Base-by-base conservation (phyloP, 2,329 filamentous ascomycete species). In the Beauveria australis region DNA sequence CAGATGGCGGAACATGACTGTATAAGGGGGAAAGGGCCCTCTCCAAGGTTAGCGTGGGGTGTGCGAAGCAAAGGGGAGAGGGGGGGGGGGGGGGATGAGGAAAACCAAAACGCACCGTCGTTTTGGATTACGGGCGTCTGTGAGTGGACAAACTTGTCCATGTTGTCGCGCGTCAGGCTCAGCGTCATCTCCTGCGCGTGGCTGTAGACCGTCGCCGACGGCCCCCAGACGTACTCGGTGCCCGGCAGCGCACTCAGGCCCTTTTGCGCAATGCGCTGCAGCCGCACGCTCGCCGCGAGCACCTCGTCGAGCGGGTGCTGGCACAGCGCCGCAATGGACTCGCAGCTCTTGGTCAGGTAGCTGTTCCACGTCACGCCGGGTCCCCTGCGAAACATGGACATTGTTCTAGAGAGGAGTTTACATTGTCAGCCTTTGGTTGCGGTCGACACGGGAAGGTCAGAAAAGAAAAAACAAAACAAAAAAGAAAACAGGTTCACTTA, bases 1-100 rank as follows among this genome's bases (percentile, higher is more conserved):
- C 33, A 68, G 66, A 5, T 67, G 63, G 55, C 41, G 57, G 19
- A 59, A 59, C 48, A 59, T 52, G 24, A 28, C 57, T 59, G 16
- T 2, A 41, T 2, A 6, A 16, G 10, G 37, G 3, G 3, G 18
- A 1, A 26, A 47, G 10, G 10, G 2, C 33, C 12, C 30, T 14
- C 30, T 28, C 7, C 3, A 16, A 18, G 22, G 47, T 49, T 49
- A 49, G 47, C 5, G 33, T 6, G 12, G 12, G 12, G 5, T 37
- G 5, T 14, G 33, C 33, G 14, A 37, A 14, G 33, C 12, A 37
- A 5, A 12, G 12, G n/a, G n/a, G n/a, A 12, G 10, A 2, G 33
- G 33, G 28, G 8, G 28, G 9, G 30, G 10, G 2, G 8, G 22
- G 3, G 49, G 5, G 10, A 12, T 5, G 5, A 3, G n/a, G 28